Evolutionary conservation across 2,329 filamentous ascomycete genomes (phyloP).

Genomic region (Fusarium sororula): DNA sequence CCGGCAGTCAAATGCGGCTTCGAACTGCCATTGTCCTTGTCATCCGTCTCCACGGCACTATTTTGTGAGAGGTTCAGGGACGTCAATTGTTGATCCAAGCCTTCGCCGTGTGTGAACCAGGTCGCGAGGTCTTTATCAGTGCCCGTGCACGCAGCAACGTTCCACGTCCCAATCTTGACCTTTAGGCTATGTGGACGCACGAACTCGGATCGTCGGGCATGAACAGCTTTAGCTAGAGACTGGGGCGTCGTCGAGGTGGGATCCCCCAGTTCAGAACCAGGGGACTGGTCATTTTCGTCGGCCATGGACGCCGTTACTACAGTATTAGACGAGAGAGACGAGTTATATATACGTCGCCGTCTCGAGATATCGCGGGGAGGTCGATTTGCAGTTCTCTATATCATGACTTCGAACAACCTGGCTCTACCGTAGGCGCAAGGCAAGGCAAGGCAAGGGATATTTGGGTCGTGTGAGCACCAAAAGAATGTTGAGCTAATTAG

Average conservation of each 20-base stretch:
- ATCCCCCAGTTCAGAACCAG: constrained; percentile 55
- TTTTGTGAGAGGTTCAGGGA: constrained; percentile 59
- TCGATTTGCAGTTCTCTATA: constrained; percentile 46
- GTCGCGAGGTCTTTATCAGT: constrained; percentile 87
- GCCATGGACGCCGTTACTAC: constrained; percentile 41
- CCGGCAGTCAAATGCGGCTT: constrained; percentile 60
- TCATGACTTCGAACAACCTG: constrained; percentile 43
- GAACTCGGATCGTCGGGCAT: constrained; percentile 81
- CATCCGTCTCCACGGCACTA: constrained; percentile 46
- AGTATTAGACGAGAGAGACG: constrained; percentile 19
- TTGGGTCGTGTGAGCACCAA: background rate
- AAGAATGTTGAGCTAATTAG: constrained; percentile 23
- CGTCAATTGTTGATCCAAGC: constrained; percentile 70
- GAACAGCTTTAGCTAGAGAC: constrained; percentile 72
- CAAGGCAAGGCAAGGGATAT: background rate
- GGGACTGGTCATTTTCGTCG: constrained; percentile 46
- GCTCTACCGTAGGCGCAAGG: constrained; percentile 13
- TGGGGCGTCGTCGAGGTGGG: constrained; percentile 57
- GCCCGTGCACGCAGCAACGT: constrained; percentile 84
- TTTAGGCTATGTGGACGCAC: constrained; percentile 77
- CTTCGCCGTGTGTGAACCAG: constrained; percentile 87
- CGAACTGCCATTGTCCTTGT: constrained; percentile 45
- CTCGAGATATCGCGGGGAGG: constrained; percentile 37
- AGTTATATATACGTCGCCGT: constrained; percentile 31
- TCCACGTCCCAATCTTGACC: constrained; percentile 95